Conservation (phyloP, 345 rosid genomes). For the Gossypium stocksii region DNA sequence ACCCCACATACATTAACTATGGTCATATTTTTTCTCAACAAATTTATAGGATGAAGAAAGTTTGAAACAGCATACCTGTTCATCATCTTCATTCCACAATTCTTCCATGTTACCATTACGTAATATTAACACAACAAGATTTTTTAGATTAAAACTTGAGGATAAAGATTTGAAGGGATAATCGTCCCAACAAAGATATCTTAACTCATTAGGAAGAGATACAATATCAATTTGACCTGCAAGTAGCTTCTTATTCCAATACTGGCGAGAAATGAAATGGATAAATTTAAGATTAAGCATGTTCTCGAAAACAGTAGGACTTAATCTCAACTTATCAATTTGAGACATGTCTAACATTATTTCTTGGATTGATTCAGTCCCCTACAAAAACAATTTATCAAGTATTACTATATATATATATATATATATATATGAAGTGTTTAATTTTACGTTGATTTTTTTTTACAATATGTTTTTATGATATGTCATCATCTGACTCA, state of each 20-base stretch:
- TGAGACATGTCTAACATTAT: neutral
- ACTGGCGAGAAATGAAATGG: no score
- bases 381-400: conserved; percentile 10
- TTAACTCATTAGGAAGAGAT: conserved; percentile 16
- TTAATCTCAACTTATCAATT: conserved; percentile 14
- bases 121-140: neutral
- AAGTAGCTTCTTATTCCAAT: neutral
- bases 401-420: neutral
- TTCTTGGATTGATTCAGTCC: conserved; percentile 24
- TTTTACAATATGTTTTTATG: no score
- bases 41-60: no score
- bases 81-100: no score
- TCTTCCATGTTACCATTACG: no score
- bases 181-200: conserved; percentile 30
- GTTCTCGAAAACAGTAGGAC: conserved; percentile 23
- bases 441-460: no score
- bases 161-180: conserved; percentile 15
- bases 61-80: no score
- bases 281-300: conserved; percentile 25
- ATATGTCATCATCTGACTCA: no score
- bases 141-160: neutral
- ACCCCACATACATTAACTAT: no score
- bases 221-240: no score
- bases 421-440: no score
- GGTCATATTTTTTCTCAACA: no score